These are phyloP conservation scores for Filosporella fistucella DNA, from an alignment of 495 filamentous ascomycete genomes.

Conservation along the genomic window DNA sequence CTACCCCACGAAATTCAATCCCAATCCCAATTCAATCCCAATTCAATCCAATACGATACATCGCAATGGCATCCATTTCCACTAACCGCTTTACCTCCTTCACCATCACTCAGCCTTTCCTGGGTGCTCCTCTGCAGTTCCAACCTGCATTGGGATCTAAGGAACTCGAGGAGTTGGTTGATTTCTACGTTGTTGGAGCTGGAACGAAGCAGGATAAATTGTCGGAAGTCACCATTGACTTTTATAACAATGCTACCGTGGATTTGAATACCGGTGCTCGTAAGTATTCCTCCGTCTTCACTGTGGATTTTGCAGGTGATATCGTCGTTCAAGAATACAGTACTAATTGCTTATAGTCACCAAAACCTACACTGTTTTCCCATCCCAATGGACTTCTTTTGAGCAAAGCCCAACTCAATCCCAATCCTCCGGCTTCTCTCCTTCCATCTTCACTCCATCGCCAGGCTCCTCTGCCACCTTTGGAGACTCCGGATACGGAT, in stretches of 20 bases:
- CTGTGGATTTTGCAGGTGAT: too few species aligned
- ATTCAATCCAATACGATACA: background rate
- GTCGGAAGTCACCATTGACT: conserved; percentile 47
- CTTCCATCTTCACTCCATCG: conserved; percentile 17
- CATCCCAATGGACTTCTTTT: conserved; percentile 7
- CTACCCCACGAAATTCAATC: background rate
- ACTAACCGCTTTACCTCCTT: too few species aligned
- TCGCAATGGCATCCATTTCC: conserved; percentile 34
- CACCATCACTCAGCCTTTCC: conserved; percentile 32
- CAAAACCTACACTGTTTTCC: conserved; percentile 17
- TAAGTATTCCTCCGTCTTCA: too few species aligned
- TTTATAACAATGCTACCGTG: conserved; percentile 40
- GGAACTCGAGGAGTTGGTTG: conserved; percentile 48
- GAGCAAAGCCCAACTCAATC: conserved; percentile 17
- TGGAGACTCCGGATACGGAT: conserved; percentile 19
- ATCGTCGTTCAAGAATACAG: too few species aligned
- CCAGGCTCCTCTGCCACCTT: conserved; percentile 16
- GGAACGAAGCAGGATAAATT: conserved; percentile 48
- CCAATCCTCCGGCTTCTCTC: conserved; percentile 13
- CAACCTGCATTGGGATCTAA: conserved; percentile 46
- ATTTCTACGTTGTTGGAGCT: conserved; percentile 43
- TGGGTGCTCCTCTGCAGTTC: conserved; percentile 48
- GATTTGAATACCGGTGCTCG: conserved; percentile 29
- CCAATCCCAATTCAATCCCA: background rate
- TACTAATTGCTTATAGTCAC: too few species aligned